Conservation (phyloP, 2,329 filamentous ascomycete genomes). For the Pseudonectria buxi region DNA sequence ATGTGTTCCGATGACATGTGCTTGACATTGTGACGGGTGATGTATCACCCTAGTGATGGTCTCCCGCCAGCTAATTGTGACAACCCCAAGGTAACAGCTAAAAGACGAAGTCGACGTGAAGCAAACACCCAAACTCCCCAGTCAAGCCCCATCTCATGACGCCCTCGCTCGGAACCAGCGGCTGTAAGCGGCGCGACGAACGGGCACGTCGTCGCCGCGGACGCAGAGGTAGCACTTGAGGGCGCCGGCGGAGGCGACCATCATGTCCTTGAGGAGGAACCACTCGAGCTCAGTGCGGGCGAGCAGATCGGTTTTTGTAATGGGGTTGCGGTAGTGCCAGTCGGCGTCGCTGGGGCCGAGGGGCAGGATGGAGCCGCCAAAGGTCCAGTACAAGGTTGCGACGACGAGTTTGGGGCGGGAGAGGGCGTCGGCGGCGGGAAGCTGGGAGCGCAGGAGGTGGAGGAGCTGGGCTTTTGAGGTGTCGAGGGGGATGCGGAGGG, state of each 20-base stretch:
- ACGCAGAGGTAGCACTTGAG: slow-evolving; percentile 22
- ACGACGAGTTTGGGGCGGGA: slow-evolving; percentile 15
- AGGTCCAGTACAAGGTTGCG: slow-evolving; percentile 19
- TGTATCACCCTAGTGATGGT: too few species aligned
- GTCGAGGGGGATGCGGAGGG: slow-evolving; percentile 11
- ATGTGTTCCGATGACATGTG: too few species aligned
- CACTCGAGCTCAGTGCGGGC: slow-evolving; percentile 19
- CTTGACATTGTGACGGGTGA: too few species aligned
- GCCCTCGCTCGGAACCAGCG: slow-evolving; percentile 14
- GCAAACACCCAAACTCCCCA: too few species aligned
- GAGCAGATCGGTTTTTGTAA: slow-evolving; percentile 21
- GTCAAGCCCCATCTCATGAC: too few species aligned
- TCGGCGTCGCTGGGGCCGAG: slow-evolving; percentile 15
- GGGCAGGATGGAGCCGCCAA: slow-evolving; percentile 16
- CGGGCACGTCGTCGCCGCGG: slow-evolving; percentile 8
- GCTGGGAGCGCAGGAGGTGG: slow-evolving; percentile 13
- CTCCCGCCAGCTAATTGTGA: too few species aligned
- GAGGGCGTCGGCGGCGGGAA: slow-evolving; percentile 5
- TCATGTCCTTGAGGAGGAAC: slow-evolving; percentile 23
- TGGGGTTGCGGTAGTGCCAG: slow-evolving; percentile 20
- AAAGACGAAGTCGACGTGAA: too few species aligned
- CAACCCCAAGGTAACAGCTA: too few species aligned
- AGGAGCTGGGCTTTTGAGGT: slow-evolving; percentile 21
- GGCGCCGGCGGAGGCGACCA: slow-evolving; percentile 15
- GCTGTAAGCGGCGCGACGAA: slow-evolving; percentile 6